Percentiles rank a stretch among this genome's conserved stretches.
phyloP scores from a whole-genome alignment of 129 eudicot genomes.

The Silybum marianum region DNA sequence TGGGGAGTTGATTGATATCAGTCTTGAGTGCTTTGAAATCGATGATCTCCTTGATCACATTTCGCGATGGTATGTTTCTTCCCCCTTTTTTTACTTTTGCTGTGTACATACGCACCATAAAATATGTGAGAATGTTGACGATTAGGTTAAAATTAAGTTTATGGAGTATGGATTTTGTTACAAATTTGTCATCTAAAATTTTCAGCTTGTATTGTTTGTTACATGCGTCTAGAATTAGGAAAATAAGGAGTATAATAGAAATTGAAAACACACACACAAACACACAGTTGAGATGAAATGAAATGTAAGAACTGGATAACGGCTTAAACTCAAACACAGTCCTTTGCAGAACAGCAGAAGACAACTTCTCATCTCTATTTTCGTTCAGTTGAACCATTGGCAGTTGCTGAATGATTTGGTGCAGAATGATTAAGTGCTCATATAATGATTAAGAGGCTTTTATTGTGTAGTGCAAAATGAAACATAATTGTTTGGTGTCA shows the following conservation, averaged over 20 bases:
- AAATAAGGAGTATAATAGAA: not conserved
- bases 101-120: not conserved
- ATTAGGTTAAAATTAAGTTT: not conserved
- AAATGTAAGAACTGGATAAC: not conserved
- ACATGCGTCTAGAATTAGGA: not conserved
- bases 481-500: no score
- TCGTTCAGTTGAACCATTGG: no score
- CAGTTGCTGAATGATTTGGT: no score
- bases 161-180: not conserved
- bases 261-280: not conserved
- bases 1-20: slow-evolving; percentile 56
- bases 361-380: not conserved
- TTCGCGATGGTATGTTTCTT: slow-evolving; percentile 39
- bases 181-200: not conserved
- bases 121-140: not conserved
- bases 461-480: no score
- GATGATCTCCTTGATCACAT: slow-evolving; percentile 55
- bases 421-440: no score
- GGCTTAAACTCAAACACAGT: not conserved
- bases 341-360: not conserved
- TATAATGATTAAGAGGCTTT: no score
- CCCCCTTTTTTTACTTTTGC: not conserved
- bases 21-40: slow-evolving; percentile 39
- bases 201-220: not conserved
- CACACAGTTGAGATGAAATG: slow-evolving; percentile 3